Evolutionary conservation across 2,329 filamentous ascomycete species (phyloP).

Genomic region (Hymenoscyphus salicellus): DNA sequence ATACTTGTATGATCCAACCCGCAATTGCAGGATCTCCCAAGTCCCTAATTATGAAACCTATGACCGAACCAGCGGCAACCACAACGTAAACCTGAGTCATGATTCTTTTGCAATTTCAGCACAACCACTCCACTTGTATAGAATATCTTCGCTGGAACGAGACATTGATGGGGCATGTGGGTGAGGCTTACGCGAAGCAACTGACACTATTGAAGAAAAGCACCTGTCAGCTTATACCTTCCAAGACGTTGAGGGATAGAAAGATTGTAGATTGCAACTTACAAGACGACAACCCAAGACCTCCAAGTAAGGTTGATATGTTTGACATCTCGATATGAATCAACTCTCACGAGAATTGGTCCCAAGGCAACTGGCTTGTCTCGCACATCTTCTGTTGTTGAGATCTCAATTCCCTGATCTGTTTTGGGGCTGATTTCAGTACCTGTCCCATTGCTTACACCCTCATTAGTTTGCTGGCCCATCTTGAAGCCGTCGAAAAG

Average conservation of each 20-base stretch:
- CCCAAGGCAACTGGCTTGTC: not conserved
- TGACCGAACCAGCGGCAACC: slow-evolving; percentile 53
- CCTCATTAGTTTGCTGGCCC: not conserved
- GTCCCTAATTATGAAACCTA: slow-evolving; percentile 55
- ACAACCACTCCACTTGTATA: not conserved
- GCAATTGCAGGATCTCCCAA: slow-evolving; percentile 48
- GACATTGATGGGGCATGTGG: not conserved
- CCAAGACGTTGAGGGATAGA: slow-evolving; percentile 35
- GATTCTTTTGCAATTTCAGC: slow-evolving; percentile 36
- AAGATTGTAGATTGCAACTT: slow-evolving; percentile 15
- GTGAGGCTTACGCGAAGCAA: slow-evolving; percentile 45
- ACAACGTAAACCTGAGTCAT: slow-evolving; percentile 56
- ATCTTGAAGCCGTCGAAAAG: not conserved
- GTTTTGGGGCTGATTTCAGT: not conserved
- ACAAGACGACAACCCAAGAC: slow-evolving; percentile 51
- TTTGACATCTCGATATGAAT: slow-evolving; percentile 31
- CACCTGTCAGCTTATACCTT: slow-evolving; percentile 23
- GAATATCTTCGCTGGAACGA: not conserved
- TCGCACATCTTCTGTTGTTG: not conserved
- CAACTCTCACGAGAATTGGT: slow-evolving; percentile 18
- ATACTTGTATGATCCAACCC: slow-evolving; percentile 55
- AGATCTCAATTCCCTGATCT: not conserved
- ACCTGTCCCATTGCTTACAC: not conserved
- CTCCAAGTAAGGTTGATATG: slow-evolving; percentile 53
- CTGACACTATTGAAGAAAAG: slow-evolving; percentile 36